Base-by-base conservation (phyloP, 2,329 filamentous ascomycete species). In the Lasiodiplodia citricola region DNA sequence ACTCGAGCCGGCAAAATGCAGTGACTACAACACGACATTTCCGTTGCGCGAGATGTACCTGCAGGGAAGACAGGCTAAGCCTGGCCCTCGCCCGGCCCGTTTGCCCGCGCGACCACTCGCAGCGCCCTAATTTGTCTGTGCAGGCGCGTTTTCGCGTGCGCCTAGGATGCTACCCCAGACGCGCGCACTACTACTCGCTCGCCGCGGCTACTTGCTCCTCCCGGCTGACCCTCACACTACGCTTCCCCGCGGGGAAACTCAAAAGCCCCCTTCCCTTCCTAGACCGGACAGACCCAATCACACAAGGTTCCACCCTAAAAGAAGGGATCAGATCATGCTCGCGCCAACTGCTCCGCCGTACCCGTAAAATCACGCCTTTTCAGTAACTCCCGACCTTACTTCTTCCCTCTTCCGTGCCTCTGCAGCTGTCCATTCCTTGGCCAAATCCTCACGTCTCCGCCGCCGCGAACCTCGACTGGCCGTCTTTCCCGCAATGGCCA, bases 291-390 rank as follows among this genome's bases (percentile, higher is more conserved):
- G 4, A 25, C 23, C 60, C 60, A 64, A 64, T 64, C 47, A 38
- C 44, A 44, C 13, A 63, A n/a, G 52, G 60, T 38, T 16, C 51
- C 21, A 51, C 25, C 18, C 28, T 35, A 16, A 51, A 18, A 52
- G 57, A 38, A 52, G 47, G 60, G n/a, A 54, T 64, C 60, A 64
- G 60, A 64, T 64, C 60, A 64, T 64, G 60, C 47, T 52, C 14
- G 58, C 58, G 25, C 58, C 58, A 63, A 28, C 25, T 35, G 25
- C 44, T 50, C 58, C 58, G 58, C 28, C 41, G 25, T 63, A 28
- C 38, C 58, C 58, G 44, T 63, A 63, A 62, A 63, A 51, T 25
- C 58, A 63, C 58, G 58, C 44, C 44, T 44, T 28, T 13, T n/a
- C 44, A 14, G 21, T 37, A 7, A 10, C 55, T 56, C 31, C 47